These are phyloP conservation scores for Leptographium procerum DNA, from an alignment of 2,329 filamentous ascomycete genomes.

Conservation along the genomic window DNA sequence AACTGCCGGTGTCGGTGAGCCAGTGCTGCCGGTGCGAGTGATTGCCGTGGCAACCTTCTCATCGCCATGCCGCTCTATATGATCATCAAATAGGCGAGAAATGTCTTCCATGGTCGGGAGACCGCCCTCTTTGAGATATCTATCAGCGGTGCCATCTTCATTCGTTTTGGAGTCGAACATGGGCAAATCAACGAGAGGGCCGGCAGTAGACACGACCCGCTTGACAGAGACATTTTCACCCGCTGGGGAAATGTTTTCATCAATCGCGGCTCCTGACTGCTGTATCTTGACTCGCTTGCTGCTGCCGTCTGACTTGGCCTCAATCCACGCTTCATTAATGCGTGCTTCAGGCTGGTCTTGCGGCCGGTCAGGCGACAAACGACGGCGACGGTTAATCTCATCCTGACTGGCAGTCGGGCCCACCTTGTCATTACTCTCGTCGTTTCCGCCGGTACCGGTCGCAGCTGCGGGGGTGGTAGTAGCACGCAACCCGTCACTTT, in stretches of 20 bases:
- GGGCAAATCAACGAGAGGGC: not conserved
- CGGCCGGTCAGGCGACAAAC: constrained; percentile 9
- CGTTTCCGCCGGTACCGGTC: not conserved
- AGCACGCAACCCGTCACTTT: constrained; percentile 16
- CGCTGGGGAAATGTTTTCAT: not conserved
- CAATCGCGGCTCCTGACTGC: not conserved
- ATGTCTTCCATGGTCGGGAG: constrained; percentile 1
- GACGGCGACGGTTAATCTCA: constrained; percentile 15
- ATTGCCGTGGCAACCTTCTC: not conserved
- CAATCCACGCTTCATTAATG: constrained; percentile 28
- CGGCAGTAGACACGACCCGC: not conserved
- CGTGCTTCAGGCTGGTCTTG: constrained; percentile 13
- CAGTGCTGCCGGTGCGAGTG: not conserved
- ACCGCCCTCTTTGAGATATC: not conserved
- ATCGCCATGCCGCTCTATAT: not conserved
- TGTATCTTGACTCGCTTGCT: constrained; percentile 30
- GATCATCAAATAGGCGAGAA: not conserved
- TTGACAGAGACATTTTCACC: not conserved
- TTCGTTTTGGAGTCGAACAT: not conserved
- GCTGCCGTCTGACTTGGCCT: constrained; percentile 25
- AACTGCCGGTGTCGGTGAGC: not conserved
- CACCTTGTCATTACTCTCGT: not conserved
- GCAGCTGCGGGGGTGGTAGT: constrained; percentile 3
- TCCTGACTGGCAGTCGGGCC: not conserved
- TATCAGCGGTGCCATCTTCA: not conserved